These are phyloP conservation scores for Kazachstania kunashirensis DNA, from an alignment of 805 yeast genomes.

Conservation along the genomic window DNA sequence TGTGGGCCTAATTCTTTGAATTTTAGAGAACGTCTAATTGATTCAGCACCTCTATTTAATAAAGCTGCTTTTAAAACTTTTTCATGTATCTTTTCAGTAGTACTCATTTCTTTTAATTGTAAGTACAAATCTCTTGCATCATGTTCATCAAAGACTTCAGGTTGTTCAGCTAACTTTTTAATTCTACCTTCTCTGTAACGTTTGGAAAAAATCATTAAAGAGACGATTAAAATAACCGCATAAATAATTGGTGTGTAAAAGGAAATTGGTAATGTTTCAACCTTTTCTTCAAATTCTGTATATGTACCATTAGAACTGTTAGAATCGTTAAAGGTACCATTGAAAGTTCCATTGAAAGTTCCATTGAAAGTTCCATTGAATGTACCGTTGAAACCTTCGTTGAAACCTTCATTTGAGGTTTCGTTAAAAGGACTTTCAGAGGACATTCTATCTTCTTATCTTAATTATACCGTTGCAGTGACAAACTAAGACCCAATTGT, in stretches of 20 bases:
- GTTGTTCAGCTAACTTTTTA: constrained; percentile 44
- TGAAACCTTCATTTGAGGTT: constrained; percentile 7
- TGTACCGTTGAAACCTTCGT: constrained; percentile 1
- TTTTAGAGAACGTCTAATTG: constrained; percentile 72
- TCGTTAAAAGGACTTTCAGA: not conserved
- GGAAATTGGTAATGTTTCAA: constrained; percentile 36
- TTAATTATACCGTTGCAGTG: too few species aligned
- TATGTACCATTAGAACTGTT: constrained; percentile 3
- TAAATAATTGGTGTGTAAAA: constrained; percentile 69
- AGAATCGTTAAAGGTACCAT: constrained; percentile 6
- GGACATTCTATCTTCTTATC: too few species aligned
- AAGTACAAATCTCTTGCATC: constrained; percentile 54
- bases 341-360: constrained; percentile 5
- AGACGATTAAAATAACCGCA: constrained; percentile 55
- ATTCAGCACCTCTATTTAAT: constrained; percentile 72
- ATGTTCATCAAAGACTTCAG: constrained; percentile 67
- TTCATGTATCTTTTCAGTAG: constrained; percentile 43
- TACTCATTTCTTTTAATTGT: constrained; percentile 40
- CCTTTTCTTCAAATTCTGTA: constrained; percentile 17
- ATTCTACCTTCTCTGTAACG: constrained; percentile 50
- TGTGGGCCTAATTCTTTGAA: constrained; percentile 69
- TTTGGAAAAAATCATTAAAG: constrained; percentile 60
- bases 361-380: constrained; percentile 5
- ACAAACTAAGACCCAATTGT: too few species aligned
- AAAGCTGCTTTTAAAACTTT: constrained; percentile 65